Conservation (phyloP, 179 eudicot species). For the Kewa caespitosa region DNA sequence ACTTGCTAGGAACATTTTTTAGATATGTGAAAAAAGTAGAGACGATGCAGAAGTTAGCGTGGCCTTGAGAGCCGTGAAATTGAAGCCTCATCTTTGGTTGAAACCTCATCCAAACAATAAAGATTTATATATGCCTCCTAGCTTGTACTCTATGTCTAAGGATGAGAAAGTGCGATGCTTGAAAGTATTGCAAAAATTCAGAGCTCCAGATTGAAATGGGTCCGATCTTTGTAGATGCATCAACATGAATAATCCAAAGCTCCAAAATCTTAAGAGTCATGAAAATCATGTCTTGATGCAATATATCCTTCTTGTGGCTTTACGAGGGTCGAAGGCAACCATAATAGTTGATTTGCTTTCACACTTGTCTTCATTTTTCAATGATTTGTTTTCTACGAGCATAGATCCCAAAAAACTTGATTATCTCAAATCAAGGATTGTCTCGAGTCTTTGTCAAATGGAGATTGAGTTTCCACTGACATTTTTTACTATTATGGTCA, state of each 20-base stretch:
- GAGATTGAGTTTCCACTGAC: slow-evolving; percentile 10
- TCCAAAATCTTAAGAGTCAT: neutral
- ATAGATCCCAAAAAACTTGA: neutral
- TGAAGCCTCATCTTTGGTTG: neutral
- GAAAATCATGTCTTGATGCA: no score
- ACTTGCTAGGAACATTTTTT: neutral
- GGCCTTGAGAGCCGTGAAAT: neutral
- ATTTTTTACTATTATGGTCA: slow-evolving; percentile 17
- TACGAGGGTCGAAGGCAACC: neutral
- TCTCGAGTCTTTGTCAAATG: slow-evolving; percentile 11
- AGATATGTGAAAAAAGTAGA: neutral
- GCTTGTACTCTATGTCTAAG: neutral
- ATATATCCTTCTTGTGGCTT: no score
- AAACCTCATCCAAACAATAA: neutral
- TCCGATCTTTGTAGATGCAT: neutral
- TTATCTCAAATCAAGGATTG: neutral
- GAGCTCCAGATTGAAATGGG: neutral
- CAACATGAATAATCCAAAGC: neutral
- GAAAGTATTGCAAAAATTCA: neutral
- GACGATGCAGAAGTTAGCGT: neutral
- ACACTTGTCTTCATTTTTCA: slow-evolving; percentile 1
- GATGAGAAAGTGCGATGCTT: neutral
- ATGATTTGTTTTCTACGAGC: neutral
- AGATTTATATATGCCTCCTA: neutral
- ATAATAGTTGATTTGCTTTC: neutral